These are phyloP conservation scores for Citrus sinensis DNA, from an alignment of 345 rosid genomes.

Conservation along the genomic window DNA sequence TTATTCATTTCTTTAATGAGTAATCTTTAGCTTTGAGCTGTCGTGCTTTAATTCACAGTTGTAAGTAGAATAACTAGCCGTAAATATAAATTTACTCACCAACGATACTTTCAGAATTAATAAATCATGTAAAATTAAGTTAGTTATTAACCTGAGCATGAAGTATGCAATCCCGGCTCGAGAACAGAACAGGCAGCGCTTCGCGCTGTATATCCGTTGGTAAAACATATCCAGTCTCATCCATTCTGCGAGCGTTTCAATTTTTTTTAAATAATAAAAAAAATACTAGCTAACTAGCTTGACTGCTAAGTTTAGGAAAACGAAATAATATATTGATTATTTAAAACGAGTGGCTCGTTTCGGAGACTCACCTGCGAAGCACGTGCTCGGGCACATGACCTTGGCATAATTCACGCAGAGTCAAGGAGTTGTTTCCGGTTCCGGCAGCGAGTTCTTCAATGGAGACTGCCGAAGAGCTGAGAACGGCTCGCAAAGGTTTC, in stretches of 20 bases:
- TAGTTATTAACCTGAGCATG: constrained; percentile 68
- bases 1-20: not conserved
- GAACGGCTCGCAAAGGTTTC: constrained; percentile 13
- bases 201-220: constrained; percentile 74
- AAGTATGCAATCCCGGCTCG: constrained; percentile 70
- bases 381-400: constrained; percentile 50
- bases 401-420: constrained; percentile 45
- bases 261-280: not conserved
- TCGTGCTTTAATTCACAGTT: not conserved
- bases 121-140: too few relatives aligned
- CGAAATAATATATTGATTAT: not conserved
- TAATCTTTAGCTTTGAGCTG: not conserved
- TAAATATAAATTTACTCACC: too few relatives aligned
- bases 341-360: not conserved
- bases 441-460: not conserved
- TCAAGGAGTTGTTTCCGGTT: not conserved
- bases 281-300: too few relatives aligned
- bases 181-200: constrained; percentile 69
- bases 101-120: not conserved
- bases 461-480: constrained; percentile 4
- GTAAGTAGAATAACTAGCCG: not conserved
- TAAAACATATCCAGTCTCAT: constrained; percentile 55
- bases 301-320: not conserved
- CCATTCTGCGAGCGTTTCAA: constrained; percentile 44
- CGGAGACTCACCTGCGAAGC: constrained; percentile 35